Conservation (phyloP, 2,329 filamentous ascomycete species). For the Botrytis squamosa region DNA sequence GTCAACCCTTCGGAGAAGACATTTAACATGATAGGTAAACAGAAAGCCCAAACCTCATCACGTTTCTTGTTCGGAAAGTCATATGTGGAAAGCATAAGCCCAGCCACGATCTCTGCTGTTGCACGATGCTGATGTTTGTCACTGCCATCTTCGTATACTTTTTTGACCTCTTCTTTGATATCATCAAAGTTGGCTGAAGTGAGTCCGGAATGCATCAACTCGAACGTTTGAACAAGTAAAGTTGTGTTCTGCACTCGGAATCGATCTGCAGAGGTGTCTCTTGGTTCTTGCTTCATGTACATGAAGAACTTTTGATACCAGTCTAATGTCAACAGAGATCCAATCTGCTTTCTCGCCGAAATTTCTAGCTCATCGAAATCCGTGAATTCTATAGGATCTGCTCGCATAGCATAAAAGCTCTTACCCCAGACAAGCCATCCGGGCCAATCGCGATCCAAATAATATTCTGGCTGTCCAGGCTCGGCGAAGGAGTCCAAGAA, state of each 20-base stretch:
- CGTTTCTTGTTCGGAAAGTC: constrained; percentile 75
- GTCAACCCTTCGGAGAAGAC: constrained; percentile 91
- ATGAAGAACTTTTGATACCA: constrained; percentile 90
- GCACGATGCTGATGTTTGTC: constrained; percentile 98
- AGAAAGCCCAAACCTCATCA: constrained; percentile 80
- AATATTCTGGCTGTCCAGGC: constrained; percentile 73
- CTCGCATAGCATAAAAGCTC: constrained; percentile 75
- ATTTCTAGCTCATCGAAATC: constrained; percentile 79
- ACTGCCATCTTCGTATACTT: constrained; percentile 85
- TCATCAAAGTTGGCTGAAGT: constrained; percentile 82
- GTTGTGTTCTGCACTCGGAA: constrained; percentile 89
- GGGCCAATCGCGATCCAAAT: constrained; percentile 86
- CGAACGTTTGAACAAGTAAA: constrained; percentile 84
- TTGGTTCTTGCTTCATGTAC: constrained; percentile 93
- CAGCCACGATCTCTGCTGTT: constrained; percentile 88
- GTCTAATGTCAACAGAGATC: constrained; percentile 71
- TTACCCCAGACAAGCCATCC: constrained; percentile 97
- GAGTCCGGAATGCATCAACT: constrained; percentile 78
- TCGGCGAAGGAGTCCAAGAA: constrained; percentile 77
- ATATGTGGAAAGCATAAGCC: constrained; percentile 74
- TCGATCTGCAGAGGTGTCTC: constrained; percentile 75
- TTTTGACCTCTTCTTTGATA: constrained; percentile 74
- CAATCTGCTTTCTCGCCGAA: constrained; percentile 73
- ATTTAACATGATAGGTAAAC: constrained; percentile 80
- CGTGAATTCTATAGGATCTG: constrained; percentile 63